Evolutionary conservation across 75 land plant species (phyloP).

Genomic region (Larix kaempferi): DNA sequence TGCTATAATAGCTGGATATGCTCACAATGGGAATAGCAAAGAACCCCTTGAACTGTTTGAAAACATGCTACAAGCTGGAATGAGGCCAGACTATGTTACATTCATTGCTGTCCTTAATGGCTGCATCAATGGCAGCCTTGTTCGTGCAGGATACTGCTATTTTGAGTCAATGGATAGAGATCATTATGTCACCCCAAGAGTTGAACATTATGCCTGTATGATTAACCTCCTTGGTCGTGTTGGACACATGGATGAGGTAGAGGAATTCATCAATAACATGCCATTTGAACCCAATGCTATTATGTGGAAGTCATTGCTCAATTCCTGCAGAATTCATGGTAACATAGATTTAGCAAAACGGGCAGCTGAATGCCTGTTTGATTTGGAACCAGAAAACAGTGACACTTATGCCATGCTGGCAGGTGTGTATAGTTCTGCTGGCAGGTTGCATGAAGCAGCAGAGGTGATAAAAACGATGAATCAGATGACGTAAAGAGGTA

Average conservation of each 20-base stretch:
- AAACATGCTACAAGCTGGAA: constrained; percentile 30
- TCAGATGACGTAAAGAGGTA: too few species aligned
- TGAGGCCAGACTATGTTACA: constrained; percentile 44
- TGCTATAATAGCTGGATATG: constrained; percentile 60
- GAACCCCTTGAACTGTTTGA: constrained; percentile 31
- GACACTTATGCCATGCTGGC: constrained; percentile 54
- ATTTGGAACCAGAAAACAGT: constrained; percentile 40
- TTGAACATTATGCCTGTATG: constrained; percentile 56
- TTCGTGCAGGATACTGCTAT: constrained; percentile 29
- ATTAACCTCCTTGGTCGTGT: constrained; percentile 70
- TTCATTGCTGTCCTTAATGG: constrained; percentile 52
- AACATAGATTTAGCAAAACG: constrained; percentile 37
- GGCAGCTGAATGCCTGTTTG: constrained; percentile 45
- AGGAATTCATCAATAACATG: constrained; percentile 41
- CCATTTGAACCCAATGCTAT: constrained; percentile 53
- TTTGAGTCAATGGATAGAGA: constrained; percentile 43
- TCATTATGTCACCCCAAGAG: constrained; percentile 36
- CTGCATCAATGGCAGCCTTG: constrained; percentile 57
- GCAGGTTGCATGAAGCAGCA: constrained; percentile 38
- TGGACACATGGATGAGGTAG: constrained; percentile 45
- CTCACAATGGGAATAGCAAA: constrained; percentile 45
- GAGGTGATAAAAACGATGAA: background rate
- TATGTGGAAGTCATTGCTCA: constrained; percentile 57
- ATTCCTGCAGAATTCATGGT: constrained; percentile 47
- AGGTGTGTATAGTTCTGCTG: constrained; percentile 40